Evolutionary conservation across 2,329 filamentous ascomycete genomes (phyloP).

Genomic region (Myriosclerotinia scirpicola): DNA sequence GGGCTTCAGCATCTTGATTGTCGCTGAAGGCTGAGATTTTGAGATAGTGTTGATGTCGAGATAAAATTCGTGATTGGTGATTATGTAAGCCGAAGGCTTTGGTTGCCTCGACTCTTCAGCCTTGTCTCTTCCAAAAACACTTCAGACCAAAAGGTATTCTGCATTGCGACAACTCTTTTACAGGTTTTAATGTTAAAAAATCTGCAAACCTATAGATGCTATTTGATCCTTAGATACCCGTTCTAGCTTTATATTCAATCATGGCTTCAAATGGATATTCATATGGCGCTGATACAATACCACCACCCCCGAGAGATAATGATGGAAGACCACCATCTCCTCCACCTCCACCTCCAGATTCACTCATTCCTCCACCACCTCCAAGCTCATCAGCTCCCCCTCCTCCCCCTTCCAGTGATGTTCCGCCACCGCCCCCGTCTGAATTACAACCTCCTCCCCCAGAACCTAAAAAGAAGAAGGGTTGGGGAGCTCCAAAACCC

Average conservation of each 20-base stretch:
- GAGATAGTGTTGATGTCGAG: conserved; percentile 22
- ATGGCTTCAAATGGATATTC: conserved; percentile 30
- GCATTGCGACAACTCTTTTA: conserved; percentile 14
- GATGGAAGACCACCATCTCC: conserved; percentile 37
- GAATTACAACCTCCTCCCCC: conserved; percentile 47
- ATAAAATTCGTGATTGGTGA: conserved; percentile 20
- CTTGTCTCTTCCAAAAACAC: conserved; percentile 8
- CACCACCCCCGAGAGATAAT: conserved; percentile 32
- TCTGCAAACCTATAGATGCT: neutral
- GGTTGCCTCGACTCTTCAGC: conserved; percentile 21
- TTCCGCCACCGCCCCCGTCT: conserved; percentile 42
- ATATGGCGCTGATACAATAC: conserved; percentile 31
- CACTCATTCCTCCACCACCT: conserved; percentile 45
- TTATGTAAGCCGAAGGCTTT: conserved; percentile 18
- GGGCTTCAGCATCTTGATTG: conserved; percentile 29
- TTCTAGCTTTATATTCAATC: neutral
- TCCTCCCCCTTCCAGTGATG: conserved; percentile 34
- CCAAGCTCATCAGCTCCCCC: conserved; percentile 39
- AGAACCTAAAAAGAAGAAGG: conserved; percentile 53
- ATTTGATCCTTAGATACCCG: neutral
- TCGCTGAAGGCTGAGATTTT: conserved; percentile 18
- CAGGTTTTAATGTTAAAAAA: neutral
- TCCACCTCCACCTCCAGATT: conserved; percentile 44
- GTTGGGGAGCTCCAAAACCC: conserved; percentile 48
- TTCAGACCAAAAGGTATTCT: conserved; percentile 4